phyloP scores from a whole-genome alignment of 1,284 basidiomycete species.

The Ustilago esculenta region DNA sequence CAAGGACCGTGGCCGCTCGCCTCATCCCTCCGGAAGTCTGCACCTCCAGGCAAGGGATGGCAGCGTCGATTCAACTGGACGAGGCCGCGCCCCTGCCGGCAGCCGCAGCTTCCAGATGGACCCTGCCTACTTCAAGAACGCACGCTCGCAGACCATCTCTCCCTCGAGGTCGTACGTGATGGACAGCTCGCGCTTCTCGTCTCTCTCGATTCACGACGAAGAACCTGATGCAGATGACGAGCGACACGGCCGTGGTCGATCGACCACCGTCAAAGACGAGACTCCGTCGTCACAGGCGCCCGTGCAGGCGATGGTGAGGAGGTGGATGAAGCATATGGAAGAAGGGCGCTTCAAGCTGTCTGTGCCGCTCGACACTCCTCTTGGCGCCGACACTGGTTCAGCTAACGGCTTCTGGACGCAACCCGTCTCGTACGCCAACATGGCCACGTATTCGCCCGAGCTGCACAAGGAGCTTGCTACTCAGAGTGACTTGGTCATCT shows the following conservation, averaged over 20 bases:
- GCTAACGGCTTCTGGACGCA: constrained; percentile 61
- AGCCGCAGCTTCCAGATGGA: constrained; percentile 55
- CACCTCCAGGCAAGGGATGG: constrained; percentile 48
- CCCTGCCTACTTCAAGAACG: constrained; percentile 56
- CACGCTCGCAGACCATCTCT: constrained; percentile 52
- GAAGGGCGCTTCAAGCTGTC: constrained; percentile 79
- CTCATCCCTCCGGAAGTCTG: constrained; percentile 41
- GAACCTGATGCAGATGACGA: constrained; percentile 22
- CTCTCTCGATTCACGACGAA: constrained; percentile 50
- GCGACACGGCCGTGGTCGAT: constrained; percentile 38
- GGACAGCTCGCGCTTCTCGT: constrained; percentile 52
- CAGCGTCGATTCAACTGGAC: constrained; percentile 45
- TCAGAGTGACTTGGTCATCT: constrained; percentile 80
- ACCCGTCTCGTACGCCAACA: constrained; percentile 52
- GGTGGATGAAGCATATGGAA: constrained; percentile 80
- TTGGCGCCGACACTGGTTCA: constrained; percentile 70
- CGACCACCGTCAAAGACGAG: constrained; percentile 45
- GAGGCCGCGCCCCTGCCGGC: constrained; percentile 43
- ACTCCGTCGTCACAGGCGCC: constrained; percentile 48
- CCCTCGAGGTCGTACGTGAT: constrained; percentile 56
- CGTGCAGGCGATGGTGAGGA: constrained; percentile 74
- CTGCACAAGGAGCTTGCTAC: constrained; percentile 73
- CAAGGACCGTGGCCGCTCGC: constrained; percentile 41
- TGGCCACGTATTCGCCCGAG: constrained; percentile 70
- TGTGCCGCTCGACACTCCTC: constrained; percentile 74